Evolutionary conservation across 139 green algal species (phyloP).

Genomic region (Coccomyxa sp.): DNA sequence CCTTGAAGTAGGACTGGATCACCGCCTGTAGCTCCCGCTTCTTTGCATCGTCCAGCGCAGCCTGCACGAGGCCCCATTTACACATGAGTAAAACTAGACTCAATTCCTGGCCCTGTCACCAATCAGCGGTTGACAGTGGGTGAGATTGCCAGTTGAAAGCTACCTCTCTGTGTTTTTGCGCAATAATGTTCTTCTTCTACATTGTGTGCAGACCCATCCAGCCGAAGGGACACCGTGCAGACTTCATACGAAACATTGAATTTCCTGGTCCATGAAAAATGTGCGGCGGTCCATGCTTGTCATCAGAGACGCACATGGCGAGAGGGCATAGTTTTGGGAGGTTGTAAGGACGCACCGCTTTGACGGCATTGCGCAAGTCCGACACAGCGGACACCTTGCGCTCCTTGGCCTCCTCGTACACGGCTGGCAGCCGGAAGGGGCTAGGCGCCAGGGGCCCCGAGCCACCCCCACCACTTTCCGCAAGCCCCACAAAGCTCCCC

Average conservation of each 20-base stretch:
- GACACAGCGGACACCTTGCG: constrained; percentile 67
- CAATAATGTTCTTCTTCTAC: background rate
- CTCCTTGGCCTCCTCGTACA: constrained; percentile 72
- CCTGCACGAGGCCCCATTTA: constrained; percentile 14
- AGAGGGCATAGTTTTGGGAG: too few relatives aligned
- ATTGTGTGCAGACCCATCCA: too few relatives aligned
- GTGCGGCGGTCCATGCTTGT: too few relatives aligned
- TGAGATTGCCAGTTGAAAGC: background rate
- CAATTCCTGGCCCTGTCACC: background rate
- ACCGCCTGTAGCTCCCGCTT: constrained; percentile 73
- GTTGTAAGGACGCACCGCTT: constrained; percentile 17
- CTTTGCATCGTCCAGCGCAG: constrained; percentile 56
- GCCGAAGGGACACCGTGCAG: too few relatives aligned
- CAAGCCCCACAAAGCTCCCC: constrained; percentile 24
- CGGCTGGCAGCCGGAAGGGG: constrained; percentile 77
- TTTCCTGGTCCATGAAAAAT: too few relatives aligned
- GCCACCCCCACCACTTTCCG: background rate
- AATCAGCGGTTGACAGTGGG: background rate
- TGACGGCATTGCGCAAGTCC: constrained; percentile 63
- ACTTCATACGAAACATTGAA: too few relatives aligned
- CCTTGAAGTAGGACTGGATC: constrained; percentile 87
- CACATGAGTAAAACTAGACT: background rate
- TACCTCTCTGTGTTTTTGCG: background rate
- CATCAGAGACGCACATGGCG: too few relatives aligned
- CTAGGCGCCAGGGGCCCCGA: constrained; percentile 3